Evolutionary conservation across 2,329 filamentous ascomycete genomes (phyloP), one percentile per base, ranked within the genome.

Genomic region (Arthrobotrys musiformis): DNA sequence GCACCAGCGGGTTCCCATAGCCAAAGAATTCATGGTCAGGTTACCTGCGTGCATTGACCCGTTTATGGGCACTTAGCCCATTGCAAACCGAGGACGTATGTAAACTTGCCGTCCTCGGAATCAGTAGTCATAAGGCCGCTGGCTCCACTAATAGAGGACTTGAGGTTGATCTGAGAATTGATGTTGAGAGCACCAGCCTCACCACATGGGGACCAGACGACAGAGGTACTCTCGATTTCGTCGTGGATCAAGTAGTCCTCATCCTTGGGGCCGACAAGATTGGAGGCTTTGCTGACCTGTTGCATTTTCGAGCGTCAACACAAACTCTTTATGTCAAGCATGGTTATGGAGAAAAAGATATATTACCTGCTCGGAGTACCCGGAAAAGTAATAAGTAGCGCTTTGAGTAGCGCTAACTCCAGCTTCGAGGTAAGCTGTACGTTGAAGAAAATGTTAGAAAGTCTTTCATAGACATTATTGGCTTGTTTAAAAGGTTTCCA

Each of bases 341-440:
- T 17, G n/a, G n/a, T 15, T 4, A 1, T 13, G 5, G 4, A 11
- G 6, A 6, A 6, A 52, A 69, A 52, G 5, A 22, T n/a, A n/a
- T n/a, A n/a, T n/a, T n/a, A 62, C 54, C 84, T 85, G 74, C 11
- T 42, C 13, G 17, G 33, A 78, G 61, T 77, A 81, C 33, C 86
- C 86, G 42, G 86, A 86, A 82, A 87, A 87, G 82, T 87, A 87
- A 82, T 88, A 88, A 26, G 85, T 87, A 8, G 86, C 86, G 82
- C 86, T 86, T 79, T 86, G 84, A 13, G 83, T 84, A 48, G 85
- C 86, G 2, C 82, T 85, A 56, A 87, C 83, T 30, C 85, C 86
- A 76, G 82, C 81, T 35, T 86, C 84, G 46, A 88, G 83, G 74
- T 82, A 80, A 56, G 85, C 69, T 70, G 3, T 35, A 50, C 17